Base-by-base conservation (phyloP, 371 early-diverging fungal genomes). In the Actinomucor elegans region DNA sequence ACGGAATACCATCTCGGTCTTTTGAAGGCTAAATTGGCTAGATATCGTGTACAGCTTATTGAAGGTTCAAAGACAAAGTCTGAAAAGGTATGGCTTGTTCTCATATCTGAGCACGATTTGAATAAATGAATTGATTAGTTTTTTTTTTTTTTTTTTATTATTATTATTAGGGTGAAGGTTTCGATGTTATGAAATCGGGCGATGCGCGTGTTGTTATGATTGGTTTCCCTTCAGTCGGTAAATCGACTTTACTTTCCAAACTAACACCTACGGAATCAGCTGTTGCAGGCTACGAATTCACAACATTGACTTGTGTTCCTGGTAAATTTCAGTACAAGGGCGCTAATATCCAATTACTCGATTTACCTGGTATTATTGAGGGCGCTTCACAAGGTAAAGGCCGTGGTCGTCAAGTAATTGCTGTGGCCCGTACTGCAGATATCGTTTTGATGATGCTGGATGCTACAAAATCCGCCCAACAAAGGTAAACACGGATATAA, bases 161-260 rank as follows among this genome's bases (percentile, higher is more conserved):
- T 37, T 35, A 23, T 20, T 14, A 0, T 24, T 21, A 89, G 87
- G 97, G 95, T 34, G 95, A 91, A 60, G 98, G 97, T 24, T 98
- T 98, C 67, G 98, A 98, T 81, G 97, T 98, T 24, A 94, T 96
- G 84, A 94, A 97, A 75, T 92, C 93, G 28, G 99, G 99, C 10
- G 97, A 97, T 69, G 99, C 99, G 5, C 89, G 99, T 48, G 96
- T 99, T 26, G 99, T 94, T 3, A 86, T 99, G 80, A 95, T 99
- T 65, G 99, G 79, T 48, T 99, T 99, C 64, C 99, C 99, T 10
- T 97, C 98, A 11, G 99, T 99, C 17, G 99, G 99, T 47, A 99
- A 99, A 75, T 94, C 94, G 17, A 99, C 99, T 3, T 76, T 99
- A 38, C 81, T 99, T 44, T 89, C 88, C 62, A 97, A 94, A 71